A percentile compares a stretch with the other conserved stretches of the same genome.
These are phyloP conservation scores for Scedosporium dehoogii DNA, from an alignment of 2,329 filamentous ascomycete species.

Conservation along the genomic window DNA sequence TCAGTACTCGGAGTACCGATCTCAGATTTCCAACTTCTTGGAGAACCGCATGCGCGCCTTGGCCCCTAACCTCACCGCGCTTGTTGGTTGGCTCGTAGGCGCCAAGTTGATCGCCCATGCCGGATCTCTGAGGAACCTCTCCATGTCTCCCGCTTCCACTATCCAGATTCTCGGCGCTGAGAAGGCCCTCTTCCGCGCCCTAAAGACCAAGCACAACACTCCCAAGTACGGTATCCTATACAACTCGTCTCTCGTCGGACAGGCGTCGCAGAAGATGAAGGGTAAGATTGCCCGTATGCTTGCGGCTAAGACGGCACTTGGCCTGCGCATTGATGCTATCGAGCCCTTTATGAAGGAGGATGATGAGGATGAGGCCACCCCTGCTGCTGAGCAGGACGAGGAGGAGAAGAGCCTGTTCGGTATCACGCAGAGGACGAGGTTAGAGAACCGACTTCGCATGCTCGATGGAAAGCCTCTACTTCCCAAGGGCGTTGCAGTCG, in stretches of 20 bases:
- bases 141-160: conserved; percentile 89
- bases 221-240: conserved; percentile 97
- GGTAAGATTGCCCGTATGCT: conserved; percentile 98
- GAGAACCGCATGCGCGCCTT: conserved; percentile 93
- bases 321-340: conserved; percentile 77
- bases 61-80: conserved; percentile 86
- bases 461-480: conserved; percentile 87
- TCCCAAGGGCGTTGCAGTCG: conserved; percentile 64
- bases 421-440: conserved; percentile 57
- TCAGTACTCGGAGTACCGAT: conserved; percentile 80
- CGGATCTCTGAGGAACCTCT: conserved; percentile 86
- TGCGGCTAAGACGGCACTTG: conserved; percentile 84
- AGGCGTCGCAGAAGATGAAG: conserved; percentile 97
- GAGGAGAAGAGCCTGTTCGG: conserved; percentile 82
- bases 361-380: conserved; percentile 45
- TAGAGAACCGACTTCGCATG: conserved; percentile 65
- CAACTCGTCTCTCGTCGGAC: conserved; percentile 86
- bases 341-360: conserved; percentile 59
- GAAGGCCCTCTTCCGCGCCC: conserved; percentile 94
- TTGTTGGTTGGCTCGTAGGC: conserved; percentile 88
- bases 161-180: conserved; percentile 98
- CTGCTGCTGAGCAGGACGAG: conserved; percentile 65
- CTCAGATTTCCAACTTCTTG: conserved; percentile 80
- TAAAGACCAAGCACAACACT: conserved; percentile 99
- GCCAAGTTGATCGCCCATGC: conserved; percentile 91